Evolutionary conservation across 257 asterid species (phyloP).

Genomic region (Nicotiana benthamiana): DNA sequence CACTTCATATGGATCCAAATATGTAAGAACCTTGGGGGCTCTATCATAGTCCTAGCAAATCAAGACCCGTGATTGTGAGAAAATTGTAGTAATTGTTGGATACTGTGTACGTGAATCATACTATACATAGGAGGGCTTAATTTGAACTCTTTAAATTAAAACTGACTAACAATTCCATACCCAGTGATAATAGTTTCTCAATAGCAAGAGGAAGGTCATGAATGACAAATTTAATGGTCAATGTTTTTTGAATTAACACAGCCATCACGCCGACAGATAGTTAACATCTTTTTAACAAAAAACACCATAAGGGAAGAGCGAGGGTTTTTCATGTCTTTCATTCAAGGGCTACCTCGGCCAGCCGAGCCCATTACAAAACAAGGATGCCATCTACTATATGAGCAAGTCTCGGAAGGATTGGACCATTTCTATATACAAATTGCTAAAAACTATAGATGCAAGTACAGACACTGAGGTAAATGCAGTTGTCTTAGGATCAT

Average conservation of each 20-base stretch:
- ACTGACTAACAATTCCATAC: background rate
- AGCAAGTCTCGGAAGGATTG: background rate
- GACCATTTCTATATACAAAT: background rate
- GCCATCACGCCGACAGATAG: background rate
- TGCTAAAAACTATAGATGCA: background rate
- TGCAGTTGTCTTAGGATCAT: background rate
- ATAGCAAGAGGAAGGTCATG: background rate
- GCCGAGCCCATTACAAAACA: background rate
- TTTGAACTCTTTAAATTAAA: background rate
- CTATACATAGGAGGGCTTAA: background rate
- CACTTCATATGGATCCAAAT: conserved; percentile 43
- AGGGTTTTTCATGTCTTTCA: no score
- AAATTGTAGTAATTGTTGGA: background rate
- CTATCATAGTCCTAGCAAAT: conserved; percentile 70
- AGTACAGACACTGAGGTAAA: background rate
- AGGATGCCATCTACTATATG: background rate
- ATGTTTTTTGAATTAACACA: background rate
- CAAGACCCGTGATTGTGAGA: background rate
- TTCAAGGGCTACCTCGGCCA: background rate
- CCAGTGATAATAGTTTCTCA: background rate
- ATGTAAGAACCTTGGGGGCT: conserved; percentile 46
- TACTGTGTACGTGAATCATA: background rate
- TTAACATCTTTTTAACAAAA: background rate
- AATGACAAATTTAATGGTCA: background rate
- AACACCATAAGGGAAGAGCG: no score